Evolutionary conservation across 1,284 basidiomycete species (phyloP).

Genomic region (Ceratobasidium papillatum): DNA sequence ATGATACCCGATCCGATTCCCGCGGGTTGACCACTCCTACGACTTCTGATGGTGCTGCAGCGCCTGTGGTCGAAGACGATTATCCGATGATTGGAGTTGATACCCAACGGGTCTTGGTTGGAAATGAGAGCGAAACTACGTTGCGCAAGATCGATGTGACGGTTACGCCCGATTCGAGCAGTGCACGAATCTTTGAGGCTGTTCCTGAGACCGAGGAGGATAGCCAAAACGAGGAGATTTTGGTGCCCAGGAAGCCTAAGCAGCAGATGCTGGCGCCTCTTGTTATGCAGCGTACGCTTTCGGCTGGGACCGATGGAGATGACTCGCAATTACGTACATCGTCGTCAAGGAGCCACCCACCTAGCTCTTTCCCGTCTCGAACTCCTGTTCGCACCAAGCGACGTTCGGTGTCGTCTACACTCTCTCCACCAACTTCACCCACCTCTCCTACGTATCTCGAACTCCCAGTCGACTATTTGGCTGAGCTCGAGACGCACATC

Average conservation of each 20-base stretch:
- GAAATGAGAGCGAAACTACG: conserved; percentile 35
- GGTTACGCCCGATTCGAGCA: background rate
- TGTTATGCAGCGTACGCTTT: background rate
- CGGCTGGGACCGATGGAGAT: conserved; percentile 11
- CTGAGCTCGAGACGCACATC: conserved; percentile 72
- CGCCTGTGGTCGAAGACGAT: conserved; percentile 18
- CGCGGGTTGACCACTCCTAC: conserved; percentile 60
- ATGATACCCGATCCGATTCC: conserved; percentile 35
- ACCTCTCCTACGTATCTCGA: conserved; percentile 44
- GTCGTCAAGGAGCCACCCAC: conserved; percentile 31
- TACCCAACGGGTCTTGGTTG: background rate
- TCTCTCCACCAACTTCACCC: conserved; percentile 54
- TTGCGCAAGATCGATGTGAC: conserved; percentile 25
- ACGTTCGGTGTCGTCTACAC: conserved; percentile 86
- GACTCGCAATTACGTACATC: conserved; percentile 22
- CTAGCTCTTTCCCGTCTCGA: conserved; percentile 64
- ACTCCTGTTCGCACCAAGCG: conserved; percentile 95
- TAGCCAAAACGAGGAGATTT: conserved; percentile 37
- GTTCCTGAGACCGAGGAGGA: conserved; percentile 39
- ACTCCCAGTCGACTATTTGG: conserved; percentile 65
- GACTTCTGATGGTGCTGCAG: conserved; percentile 60
- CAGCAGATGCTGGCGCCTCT: background rate
- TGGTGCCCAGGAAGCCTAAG: conserved; percentile 26
- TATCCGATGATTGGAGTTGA: conserved; percentile 9
- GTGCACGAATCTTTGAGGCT: background rate